Conservation (phyloP, 768 basidiomycete genomes). For the Tricholoma terreum region DNA sequence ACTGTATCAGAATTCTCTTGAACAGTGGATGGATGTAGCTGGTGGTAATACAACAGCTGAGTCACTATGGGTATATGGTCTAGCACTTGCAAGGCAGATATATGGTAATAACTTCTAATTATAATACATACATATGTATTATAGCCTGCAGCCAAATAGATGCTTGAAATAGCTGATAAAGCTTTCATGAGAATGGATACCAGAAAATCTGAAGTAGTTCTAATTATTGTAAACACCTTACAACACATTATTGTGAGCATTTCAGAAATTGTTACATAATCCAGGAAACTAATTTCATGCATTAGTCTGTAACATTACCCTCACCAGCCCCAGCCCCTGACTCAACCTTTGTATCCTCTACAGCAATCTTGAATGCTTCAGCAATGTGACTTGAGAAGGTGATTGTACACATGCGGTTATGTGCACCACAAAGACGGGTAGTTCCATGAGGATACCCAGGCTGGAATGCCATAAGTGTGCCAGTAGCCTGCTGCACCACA, state of each 20-base stretch:
- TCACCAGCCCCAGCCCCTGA: constrained; percentile 2
- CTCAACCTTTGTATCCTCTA: background rate
- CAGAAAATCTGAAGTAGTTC: background rate
- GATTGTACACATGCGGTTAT: too few species aligned
- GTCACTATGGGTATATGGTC: background rate
- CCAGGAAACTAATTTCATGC: too few species aligned
- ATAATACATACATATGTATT: background rate
- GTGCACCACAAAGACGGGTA: too few species aligned
- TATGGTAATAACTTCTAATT: background rate
- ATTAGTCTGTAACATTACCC: background rate
- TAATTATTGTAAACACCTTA: too few species aligned
- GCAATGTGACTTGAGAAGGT: too few species aligned
- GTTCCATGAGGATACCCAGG: too few species aligned
- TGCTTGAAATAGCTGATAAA: background rate
- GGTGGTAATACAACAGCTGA: background rate
- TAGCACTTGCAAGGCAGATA: background rate
- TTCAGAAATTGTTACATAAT: too few species aligned
- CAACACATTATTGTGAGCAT: too few species aligned
- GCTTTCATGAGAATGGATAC: background rate
- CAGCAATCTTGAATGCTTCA: too few species aligned
- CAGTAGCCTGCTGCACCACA: too few species aligned
- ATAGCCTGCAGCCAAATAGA: background rate
- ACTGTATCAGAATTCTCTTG: background rate
- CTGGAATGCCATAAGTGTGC: too few species aligned
- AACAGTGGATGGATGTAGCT: background rate